These are phyloP conservation scores for Trypanosoma cruzi DNA, from an alignment of 208 protist genomes.

Conservation along the genomic window DNA sequence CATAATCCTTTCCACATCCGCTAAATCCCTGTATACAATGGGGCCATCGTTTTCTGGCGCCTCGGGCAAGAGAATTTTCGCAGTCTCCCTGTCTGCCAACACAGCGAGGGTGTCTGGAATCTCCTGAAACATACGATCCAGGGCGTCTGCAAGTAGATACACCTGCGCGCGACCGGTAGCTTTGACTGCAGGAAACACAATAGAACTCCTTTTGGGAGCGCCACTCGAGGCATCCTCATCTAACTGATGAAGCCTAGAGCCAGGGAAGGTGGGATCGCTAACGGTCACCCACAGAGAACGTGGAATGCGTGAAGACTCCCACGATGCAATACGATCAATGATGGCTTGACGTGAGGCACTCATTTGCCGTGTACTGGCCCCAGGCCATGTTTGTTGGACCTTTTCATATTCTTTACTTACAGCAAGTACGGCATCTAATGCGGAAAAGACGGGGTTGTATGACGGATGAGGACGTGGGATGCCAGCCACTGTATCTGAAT, in stretches of 20 bases:
- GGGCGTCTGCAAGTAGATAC: constrained; percentile 77
- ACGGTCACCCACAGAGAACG: constrained; percentile 71
- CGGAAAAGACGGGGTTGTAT: constrained; percentile 46
- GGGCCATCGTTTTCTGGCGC: background rate
- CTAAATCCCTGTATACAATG: background rate
- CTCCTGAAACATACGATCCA: constrained; percentile 79
- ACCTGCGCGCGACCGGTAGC: constrained; percentile 79
- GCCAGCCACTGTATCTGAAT: background rate
- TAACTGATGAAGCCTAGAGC: constrained; percentile 12
- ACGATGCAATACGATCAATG: constrained; percentile 49
- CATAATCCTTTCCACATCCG: constrained; percentile 20
- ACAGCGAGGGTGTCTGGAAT: constrained; percentile 49
- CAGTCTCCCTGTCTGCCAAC: constrained; percentile 59
- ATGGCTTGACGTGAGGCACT: constrained; percentile 34
- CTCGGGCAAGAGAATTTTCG: constrained; percentile 55
- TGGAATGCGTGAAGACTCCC: constrained; percentile 67
- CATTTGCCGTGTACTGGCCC: constrained; percentile 4
- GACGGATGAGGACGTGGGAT: constrained; percentile 12
- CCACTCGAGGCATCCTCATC: background rate
- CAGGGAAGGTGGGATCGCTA: constrained; percentile 26
- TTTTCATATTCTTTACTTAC: constrained; percentile 83
- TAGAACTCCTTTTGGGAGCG: constrained; percentile 6
- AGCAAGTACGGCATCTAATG: constrained; percentile 66
- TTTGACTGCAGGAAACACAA: constrained; percentile 62
- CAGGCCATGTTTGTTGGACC: constrained; percentile 33